Evolutionary conservation across 1,284 basidiomycete genomes (phyloP), one percentile per base, ranked within the genome.

Genomic region (Microbotryum intermedium): DNA sequence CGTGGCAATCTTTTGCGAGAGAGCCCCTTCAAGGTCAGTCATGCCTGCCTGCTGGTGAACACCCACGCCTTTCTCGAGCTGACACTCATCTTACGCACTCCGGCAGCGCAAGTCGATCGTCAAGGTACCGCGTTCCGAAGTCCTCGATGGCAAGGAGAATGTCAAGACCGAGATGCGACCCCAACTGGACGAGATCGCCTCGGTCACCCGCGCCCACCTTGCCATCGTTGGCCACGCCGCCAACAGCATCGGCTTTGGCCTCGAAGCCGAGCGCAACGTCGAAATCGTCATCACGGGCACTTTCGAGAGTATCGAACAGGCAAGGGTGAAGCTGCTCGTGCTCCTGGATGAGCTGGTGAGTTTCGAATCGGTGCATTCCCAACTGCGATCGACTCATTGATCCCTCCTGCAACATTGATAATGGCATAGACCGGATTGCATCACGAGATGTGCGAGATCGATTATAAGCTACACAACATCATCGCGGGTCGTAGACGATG

Each of bases 381-480:
- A n/a, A 29, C 18, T 29, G 13, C 16, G n/a, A 42, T 49, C 23
- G 28, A 2, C n/a, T 48, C 13, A 20, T 45, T 55, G 9, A 57
- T 11, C 3, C 9, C 50, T 20, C 53, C 29, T 49, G 10, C 34
- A 39, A 16, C 16, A 16, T 45, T 25, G 49, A 48, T 49, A 16
- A 45, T 61, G 42, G 18, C 13, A 18, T 71, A 92, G 89, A 87
- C 82, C 72, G 90, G 91, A 21, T 79, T 97, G 21, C 90, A 94
- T 72, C 83, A 88, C 10, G 94, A 97, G 73, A 77, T 82, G 25
- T 88, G 87, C 75, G 94, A 97, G 76, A 90, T 98, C 68, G 94
- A 97, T 74, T 88, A 90, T 76, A 95, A 97, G 74, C 77, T 97
- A 2, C 93, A 97, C 75, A 83, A 87, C 54, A 91, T 97, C 73